Base-by-base conservation (phyloP, 1,284 basidiomycete genomes). In the Apiotrichum domesticum region DNA sequence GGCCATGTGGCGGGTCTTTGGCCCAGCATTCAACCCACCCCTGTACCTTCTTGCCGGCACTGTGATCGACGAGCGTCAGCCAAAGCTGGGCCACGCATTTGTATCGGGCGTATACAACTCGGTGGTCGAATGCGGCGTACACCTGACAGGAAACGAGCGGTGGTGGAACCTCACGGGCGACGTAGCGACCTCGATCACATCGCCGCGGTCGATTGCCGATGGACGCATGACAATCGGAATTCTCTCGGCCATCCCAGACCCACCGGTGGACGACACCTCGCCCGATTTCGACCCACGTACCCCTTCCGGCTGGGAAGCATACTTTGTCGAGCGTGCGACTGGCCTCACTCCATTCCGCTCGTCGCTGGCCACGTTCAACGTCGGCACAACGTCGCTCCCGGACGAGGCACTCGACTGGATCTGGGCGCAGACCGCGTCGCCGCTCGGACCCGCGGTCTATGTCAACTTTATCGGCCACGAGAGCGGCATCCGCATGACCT, bases 251-350 rank as follows among this genome's bases (percentile, higher is more conserved):
- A 52, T 74, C 13, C 72, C 72, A 2, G 67, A 72, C 53, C 47
- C 40, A 15, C 10, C 37, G 34, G 35, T 49, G 41, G 46, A 53
- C 40, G 7, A 40, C 3, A 33, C 13, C 15, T 42, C 55, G 34
- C 45, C 55, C 13, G 55, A 56, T 41, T 56, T 52, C 14, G 67
- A 68, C 46, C 56, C 61, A 2, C 55, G 48, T 9, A 56, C 63
- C 4, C 63, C 67, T 11, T 72, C 70, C 14, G 66, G 62, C 7
- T 74, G 70, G 70, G 68, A 72, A 55, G 51, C 64, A 9, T 70
- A 64, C 58, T 66, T 69, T 47, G 46, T 58, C 32, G 51, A 59
- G 13, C 56, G 64, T 35, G 46, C 62, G 9, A 50, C 57, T 11
- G 51, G 54, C 4, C 35, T 52, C 3, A 51, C 45, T 2, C 64